Conservation (phyloP, 192 early-diverging fungal species). For the Entrophospora sp. region DNA sequence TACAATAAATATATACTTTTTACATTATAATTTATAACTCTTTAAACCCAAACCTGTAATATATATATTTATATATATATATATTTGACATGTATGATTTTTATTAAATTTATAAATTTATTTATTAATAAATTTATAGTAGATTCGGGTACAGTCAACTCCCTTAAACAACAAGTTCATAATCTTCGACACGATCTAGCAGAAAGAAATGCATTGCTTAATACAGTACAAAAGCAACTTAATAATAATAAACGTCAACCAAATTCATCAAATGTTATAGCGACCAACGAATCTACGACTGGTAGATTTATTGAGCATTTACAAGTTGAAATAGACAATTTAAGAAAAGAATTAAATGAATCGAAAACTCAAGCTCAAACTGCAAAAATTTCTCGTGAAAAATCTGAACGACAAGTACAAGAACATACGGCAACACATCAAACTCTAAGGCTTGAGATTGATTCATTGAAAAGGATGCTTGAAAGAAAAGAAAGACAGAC, state of each 20-base stretch:
- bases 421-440: constrained; percentile 17
- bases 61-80: too few species aligned
- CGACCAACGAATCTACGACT: constrained; percentile 3
- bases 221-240: constrained; percentile 15
- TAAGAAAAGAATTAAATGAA: constrained; percentile 16
- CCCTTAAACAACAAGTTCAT: constrained; percentile 14
- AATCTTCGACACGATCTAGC: constrained; percentile 14
- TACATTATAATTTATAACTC: too few species aligned
- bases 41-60: too few species aligned
- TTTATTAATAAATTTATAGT: too few species aligned
- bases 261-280: not conserved
- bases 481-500: constrained; percentile 15
- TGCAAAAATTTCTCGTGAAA: constrained; percentile 12
- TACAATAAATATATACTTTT: too few species aligned
- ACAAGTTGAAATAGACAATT: constrained; percentile 14
- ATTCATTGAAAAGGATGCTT: constrained; percentile 20
- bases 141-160: constrained; percentile 1
- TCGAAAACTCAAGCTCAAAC: constrained; percentile 13
- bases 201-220: constrained; percentile 16
- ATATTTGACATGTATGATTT: too few species aligned
- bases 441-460: constrained; percentile 12
- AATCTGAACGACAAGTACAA: constrained; percentile 14
- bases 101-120: too few species aligned
- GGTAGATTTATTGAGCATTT: constrained; percentile 13
- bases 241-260: not conserved